Evolutionary conservation across 1,284 basidiomycete genomes (phyloP), one percentile per base, ranked within the genome.

Genomic region (Rhodotorula sp.): DNA sequence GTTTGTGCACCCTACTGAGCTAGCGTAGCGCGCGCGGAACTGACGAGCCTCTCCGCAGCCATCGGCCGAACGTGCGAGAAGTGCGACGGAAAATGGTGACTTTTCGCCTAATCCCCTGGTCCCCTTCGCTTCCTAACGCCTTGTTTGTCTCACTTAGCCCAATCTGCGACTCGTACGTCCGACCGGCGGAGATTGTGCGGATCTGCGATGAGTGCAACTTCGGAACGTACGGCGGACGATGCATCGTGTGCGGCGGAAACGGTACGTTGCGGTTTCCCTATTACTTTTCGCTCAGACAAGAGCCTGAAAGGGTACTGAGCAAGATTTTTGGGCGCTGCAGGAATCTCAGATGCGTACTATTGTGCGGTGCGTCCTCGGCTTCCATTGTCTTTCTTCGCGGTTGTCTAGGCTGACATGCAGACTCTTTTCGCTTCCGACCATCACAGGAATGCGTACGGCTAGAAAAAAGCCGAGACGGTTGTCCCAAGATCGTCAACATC

Each of bases 181-280:
- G 96, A 75, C 96, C 96, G 70, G 93, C 96, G 82, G 97, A 95
- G 24, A 85, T 99, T 67, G 96, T 99, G 67, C 88, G 94, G 77
- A 96, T 98, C 77, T 99, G 96, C 81, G 96, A 99, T 80, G 95
- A 99, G 83, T 99, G 96, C 83, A 98, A 98, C 81, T 99, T 81
- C 68, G 96, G 96, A 69, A 94, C 93, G 64, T 96, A 94, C 79
- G 94, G 94, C 34, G 93, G 94, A 66, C 86, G 93, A 73, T 99
- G 96, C 81, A 97, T 99, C 82, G 94, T 99, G 74, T 99, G 96
- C 77, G 91, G 92, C 59, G 88, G 91, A 60, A 91, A 91, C 76
- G 93, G 92, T 94, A 75, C 74, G 87, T 81, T 44, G 10, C n/a
- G 5, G 11, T 56, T 54, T 58, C 15, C 61, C 58, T 53, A 50